These are phyloP conservation scores for Microglena sp. DNA, from an alignment of 139 green algal species.

Conservation along the genomic window DNA sequence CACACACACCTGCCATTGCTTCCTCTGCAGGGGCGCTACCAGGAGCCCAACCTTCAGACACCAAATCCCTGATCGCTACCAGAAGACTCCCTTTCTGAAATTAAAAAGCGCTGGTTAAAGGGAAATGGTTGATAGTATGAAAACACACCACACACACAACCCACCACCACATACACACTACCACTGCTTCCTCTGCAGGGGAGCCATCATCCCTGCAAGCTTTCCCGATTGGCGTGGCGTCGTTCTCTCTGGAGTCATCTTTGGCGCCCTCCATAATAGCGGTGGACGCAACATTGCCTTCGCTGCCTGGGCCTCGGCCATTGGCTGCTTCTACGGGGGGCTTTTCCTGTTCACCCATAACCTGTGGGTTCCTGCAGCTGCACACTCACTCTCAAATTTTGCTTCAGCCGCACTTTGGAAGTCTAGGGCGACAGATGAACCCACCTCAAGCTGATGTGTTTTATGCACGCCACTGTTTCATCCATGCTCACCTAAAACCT, in stretches of 20 bases:
- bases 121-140: too few relatives aligned
- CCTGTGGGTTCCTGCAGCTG: slow-evolving; percentile 47
- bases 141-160: too few relatives aligned
- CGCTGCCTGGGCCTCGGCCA: slow-evolving; percentile 55
- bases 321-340: slow-evolving; percentile 60
- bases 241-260: slow-evolving; percentile 48
- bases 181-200: slow-evolving; percentile 25
- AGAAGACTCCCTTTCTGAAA: too few relatives aligned
- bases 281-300: slow-evolving; percentile 68
- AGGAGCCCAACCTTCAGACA: too few relatives aligned
- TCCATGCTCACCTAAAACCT: slow-evolving; percentile 58
- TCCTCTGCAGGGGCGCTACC: too few relatives aligned
- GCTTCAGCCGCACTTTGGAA: slow-evolving; percentile 55
- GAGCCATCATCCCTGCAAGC: slow-evolving; percentile 60
- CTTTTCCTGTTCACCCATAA: slow-evolving; percentile 53
- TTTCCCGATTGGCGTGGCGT: slow-evolving; percentile 64
- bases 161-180: too few relatives aligned
- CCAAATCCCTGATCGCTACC: too few relatives aligned
- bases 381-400: slow-evolving; percentile 60
- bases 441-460: too few relatives aligned
- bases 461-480: too few relatives aligned
- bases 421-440: too few relatives aligned
- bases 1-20: too few relatives aligned
- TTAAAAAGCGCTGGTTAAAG: too few relatives aligned
- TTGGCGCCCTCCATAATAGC: slow-evolving; percentile 66